Evolutionary conservation across 345 rosid species (phyloP), one percentile per base, ranked within the genome.

Genomic region (Sisymbrium altissimum): DNA sequence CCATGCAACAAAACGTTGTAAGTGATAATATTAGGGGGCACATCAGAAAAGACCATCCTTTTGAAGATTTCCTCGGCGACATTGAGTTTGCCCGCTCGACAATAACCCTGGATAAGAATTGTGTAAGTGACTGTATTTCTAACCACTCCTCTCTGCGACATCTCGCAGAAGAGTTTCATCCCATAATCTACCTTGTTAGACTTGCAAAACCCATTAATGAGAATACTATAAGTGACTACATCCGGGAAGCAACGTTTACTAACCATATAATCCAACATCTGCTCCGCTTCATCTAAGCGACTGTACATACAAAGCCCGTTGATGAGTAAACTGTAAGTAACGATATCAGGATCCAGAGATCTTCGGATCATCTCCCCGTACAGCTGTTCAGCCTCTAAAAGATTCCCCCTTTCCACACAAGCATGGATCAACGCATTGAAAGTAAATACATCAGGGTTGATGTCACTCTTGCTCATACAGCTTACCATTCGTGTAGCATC

Each of bases 121-220:
- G 33, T 52, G 10, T 52, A 52, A 23, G 57, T 52, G 33, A 52
- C 33, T 2, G 29, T 30, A 12, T 52, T 25, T 3, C 57, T 25
- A 23, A 52, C 33, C 8, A 52, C 33, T 5, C 57, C 57, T 52
- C 57, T 23, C 57, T 13, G 33, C 5, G 33, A 11, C 57, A 79
- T 71, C 75, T 60, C 83, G 27, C 41, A 50, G 53, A 81, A 75
- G 65, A 80, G 73, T 9, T 59, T 76, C 73, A 64, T 53, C 27
- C 86, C 87, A 39, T 71, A 56, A 61, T 82, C 81, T 17, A 84
- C 53, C 48, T 55, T 66, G 57, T 44, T 76, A 29, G 61, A 71
- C 74, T 79, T 55, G 71, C 86, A 79, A 44, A 58, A 82, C 3
- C 86, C 82, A 54, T 73, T 43, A 15, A 86, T 57, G 29, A 86